Base-by-base conservation (phyloP, 768 basidiomycete genomes). In the Hygrocybe coccinea region DNA sequence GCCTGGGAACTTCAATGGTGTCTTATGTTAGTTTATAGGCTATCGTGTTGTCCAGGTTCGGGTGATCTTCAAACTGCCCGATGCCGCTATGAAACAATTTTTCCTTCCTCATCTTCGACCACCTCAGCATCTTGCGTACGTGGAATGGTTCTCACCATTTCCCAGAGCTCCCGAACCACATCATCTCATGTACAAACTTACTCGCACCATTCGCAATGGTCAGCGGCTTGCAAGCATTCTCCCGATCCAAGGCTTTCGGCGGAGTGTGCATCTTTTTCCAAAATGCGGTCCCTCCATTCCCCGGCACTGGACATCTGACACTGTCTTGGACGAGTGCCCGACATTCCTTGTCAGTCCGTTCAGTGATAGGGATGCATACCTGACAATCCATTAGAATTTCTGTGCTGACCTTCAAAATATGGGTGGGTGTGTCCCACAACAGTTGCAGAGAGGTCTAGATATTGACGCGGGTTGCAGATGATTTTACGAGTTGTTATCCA, bases 341-440 rank as follows among this genome's bases (percentile, higher is more conserved):
- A 52, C 29, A 2, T 76, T 74, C 48, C 73, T 57, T 61, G 57
- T 71, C 1, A 73, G 66, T 58, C 48, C 60, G 0, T 71, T 68
- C 41, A 61, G 60, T 25, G 67, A 71, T 57, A 48, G 61, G 44
- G 65, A 68, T 57, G 5, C 41, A 52, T 9, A 55, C 24, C 21
- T 22, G 14, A 19, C 46, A 15, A 22, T 47, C 15, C 6, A 6
- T 47, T 47, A 47, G 24, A 21, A 22, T 29, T 29, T 29, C 29
- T 29, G 15, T n/a, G n/a, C 15, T 43, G n/a, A 43, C 15, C 21
- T 43, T 21, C 39, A 43, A 43, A n/a, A n/a, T 43, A 21, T n/a
- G n/a, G 39, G 15, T 43, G 39, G 39, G 21, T 43, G n/a, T n/a
- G 39, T 43, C 10, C 21, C 39, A 43, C 39, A 6, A 21, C 39